Conservation (phyloP, 352 stramenopile genomes). For the Phytophthora constricta region DNA sequence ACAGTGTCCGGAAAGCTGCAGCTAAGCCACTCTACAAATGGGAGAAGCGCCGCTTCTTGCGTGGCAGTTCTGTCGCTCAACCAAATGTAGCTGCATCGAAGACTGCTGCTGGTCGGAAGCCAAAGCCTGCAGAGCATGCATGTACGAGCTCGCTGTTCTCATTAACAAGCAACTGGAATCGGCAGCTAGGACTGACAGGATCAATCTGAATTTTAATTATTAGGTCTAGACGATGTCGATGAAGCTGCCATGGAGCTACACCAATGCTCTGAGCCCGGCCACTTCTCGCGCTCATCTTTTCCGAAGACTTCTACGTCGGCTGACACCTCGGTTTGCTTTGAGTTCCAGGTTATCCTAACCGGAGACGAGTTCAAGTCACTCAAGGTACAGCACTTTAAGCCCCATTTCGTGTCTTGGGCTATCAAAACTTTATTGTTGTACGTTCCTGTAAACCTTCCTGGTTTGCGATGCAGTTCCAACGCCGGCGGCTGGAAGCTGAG, state of each 20-base stretch:
- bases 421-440: too few relatives aligned
- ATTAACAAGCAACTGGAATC: background rate
- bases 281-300: conserved; percentile 54
- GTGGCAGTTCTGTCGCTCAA: conserved; percentile 23
- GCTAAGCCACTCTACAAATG: conserved; percentile 65
- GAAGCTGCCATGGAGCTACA: conserved; percentile 56
- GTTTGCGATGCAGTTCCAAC: conserved; percentile 46
- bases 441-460: too few relatives aligned
- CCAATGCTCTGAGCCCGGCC: conserved; percentile 51
- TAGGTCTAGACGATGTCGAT: conserved; percentile 49
- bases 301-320: conserved; percentile 23
- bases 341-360: conserved; percentile 69
- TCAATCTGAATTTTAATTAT: background rate
- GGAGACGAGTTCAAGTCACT: conserved; percentile 63
- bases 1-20: conserved; percentile 28
- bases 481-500: conserved; percentile 58
- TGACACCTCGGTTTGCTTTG: conserved; percentile 21
- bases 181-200: too few relatives aligned
- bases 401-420: too few relatives aligned
- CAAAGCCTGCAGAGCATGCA: conserved; percentile 20
- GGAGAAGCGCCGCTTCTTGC: conserved; percentile 48
- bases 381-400: conserved; percentile 47
- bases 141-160: conserved; percentile 13
- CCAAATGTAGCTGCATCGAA: conserved; percentile 25
- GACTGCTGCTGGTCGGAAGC: conserved; percentile 8